Base-by-base conservation (phyloP, 2,329 filamentous ascomycete genomes). In the Drechslerella stenobrocha region DNA sequence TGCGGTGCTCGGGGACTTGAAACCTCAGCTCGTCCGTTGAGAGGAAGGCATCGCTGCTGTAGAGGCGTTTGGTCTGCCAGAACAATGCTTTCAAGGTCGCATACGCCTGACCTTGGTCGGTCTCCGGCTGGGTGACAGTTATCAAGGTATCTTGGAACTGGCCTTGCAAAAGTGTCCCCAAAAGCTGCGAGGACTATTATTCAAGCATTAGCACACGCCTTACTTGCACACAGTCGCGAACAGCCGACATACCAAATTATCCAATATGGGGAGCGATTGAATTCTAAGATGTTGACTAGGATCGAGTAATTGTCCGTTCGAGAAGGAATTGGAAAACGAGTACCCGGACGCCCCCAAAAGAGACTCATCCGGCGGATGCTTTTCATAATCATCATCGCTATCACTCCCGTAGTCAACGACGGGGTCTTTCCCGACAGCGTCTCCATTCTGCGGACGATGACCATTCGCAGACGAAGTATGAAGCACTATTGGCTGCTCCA, bases 51-150 rank as follows among this genome's bases (percentile, higher is more conserved):
- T 80, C 78, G 51, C 81, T 81, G 28, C 80, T 81, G 73, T 85
- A 85, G 1, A 85, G 80, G 67, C 83, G 81, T 70, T 85, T 84
- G 0, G 82, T 84, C 69, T 85, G 82, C 65, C 85, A 82, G 70
- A 86, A 86, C 5, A 85, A 77, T 2, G 81, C 82, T 71, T 83
- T 83, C 73, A 86, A 77, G 1, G 81, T 83, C 2, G 79, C 78
- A 74, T 85, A 86, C n/a, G 83, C 82, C 73, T 85, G 82, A 6
- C 82, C 82, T 69, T 80, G 78, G 59, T 82, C 80, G 1, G 81
- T 81, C 15, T 81, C 79, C 13, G 79, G 80, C 37, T 81, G 78
- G 1, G 80, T 81, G 28, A 84, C 80, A 64, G 85, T 81, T 13
- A 67, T 30, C 13, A 67, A 79, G 78, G 74, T 85, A 85, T 34